Base-by-base conservation (phyloP, 2,329 filamentous ascomycete genomes). In the Colletotrichum sp. region DNA sequence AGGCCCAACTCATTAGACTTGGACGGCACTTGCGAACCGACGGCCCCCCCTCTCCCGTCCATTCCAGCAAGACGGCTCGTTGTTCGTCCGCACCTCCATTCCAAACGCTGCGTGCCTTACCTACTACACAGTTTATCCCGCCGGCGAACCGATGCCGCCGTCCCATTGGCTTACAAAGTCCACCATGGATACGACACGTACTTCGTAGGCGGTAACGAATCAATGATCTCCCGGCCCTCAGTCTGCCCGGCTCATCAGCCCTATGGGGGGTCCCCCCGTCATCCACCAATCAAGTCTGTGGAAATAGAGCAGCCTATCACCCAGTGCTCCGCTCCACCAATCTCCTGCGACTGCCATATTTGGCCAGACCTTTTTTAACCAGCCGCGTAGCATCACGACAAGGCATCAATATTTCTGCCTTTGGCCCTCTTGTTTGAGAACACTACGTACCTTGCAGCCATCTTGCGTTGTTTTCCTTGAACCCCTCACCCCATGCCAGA, bases 291-390 rank as follows among this genome's bases (percentile, higher is more conserved):
- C 74, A 77, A 6, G 21, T 59, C 30, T 34, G 18, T 21, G 44
- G 39, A n/a, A 77, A 77, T 75, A 39, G 74, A 36, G 76, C 65
- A 74, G 76, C 76, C 76, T 77, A 77, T 77, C 76, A 74, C 52
- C 44, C 60, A 57, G 44, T 34, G 69, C 44, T 68, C 76, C 76
- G 76, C 74, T 68, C 34, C 28, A 44, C 64, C 72, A 52, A 76
- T 72, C 44, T 60, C 28, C 44, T 49, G 39, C 49, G 69, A 21
- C 57, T 57, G 65, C 57, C 71, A 65, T 26, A 44, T 69, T 28
- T 57, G 59, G 64, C 49, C 71, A 69, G 26, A 52, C n/a, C 60
- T 64, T 36, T 59, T 16, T 57, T 15, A 55, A 16, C 32, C 64
- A n/a, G 39, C 59, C 49, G 69, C 62, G 73, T 77, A 64, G 64